Evolutionary conservation across 2,329 filamentous ascomycete species (phyloP).

Genomic region (Alternaria infectoria): DNA sequence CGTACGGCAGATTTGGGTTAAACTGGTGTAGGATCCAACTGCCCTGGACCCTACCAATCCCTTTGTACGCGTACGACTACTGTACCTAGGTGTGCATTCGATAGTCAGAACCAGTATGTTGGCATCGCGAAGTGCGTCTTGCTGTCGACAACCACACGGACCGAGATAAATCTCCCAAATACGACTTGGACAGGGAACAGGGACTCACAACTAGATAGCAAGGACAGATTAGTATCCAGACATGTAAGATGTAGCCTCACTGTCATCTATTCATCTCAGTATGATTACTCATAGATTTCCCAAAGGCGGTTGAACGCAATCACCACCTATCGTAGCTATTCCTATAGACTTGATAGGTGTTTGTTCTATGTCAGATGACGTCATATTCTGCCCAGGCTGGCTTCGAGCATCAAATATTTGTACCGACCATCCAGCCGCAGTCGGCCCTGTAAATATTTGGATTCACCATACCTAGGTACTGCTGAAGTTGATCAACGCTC

Average conservation of each 20-base stretch:
- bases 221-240: background rate
- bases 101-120: background rate
- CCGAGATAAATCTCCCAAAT: background rate
- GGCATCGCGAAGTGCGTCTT: background rate
- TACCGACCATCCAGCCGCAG: background rate
- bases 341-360: background rate
- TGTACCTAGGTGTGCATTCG: background rate
- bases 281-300: background rate
- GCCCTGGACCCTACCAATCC: background rate
- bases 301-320: background rate
- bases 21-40: background rate
- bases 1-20: background rate
- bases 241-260: background rate
- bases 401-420: background rate
- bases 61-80: background rate
- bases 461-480: background rate
- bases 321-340: background rate
- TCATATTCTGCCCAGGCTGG: background rate
- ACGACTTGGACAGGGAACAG: background rate
- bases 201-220: background rate
- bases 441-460: background rate
- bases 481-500: background rate
- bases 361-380: background rate
- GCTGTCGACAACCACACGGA: background rate
- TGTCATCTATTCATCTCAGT: background rate